Evolutionary conservation across 805 yeast genomes (phyloP).

Genomic region (Cyberlindnera galapagoensis): DNA sequence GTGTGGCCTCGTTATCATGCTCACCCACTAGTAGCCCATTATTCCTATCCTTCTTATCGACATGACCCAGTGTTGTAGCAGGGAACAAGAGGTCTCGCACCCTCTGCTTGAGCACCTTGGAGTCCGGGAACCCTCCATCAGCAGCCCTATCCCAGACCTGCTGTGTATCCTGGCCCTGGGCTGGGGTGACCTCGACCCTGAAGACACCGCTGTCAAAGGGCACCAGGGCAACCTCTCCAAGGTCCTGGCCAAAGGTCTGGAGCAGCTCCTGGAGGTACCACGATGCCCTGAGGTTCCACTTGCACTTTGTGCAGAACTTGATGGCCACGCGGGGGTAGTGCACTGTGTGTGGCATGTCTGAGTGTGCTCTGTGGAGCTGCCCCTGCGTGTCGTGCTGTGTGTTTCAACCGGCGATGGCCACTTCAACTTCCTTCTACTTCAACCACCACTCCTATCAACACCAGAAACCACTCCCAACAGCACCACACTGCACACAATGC

Average conservation of each 20-base stretch:
- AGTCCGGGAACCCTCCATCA: slow-evolving; percentile 80
- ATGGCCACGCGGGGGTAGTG: slow-evolving; percentile 58
- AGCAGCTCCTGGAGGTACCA: slow-evolving; percentile 84
- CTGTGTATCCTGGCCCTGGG: slow-evolving; percentile 26
- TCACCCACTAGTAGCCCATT: slow-evolving; percentile 14
- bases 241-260: slow-evolving; percentile 62
- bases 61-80: slow-evolving; percentile 51
- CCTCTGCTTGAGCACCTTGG: slow-evolving; percentile 65
- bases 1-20: too few relatives aligned
- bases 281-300: slow-evolving; percentile 82
- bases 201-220: slow-evolving; percentile 54
- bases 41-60: slow-evolving; percentile 34
- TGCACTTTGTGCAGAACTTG: slow-evolving; percentile 74
- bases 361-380: too few relatives aligned
- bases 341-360: neutral
- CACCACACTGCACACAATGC: slow-evolving; percentile 27
- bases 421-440: too few relatives aligned
- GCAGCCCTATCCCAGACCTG: slow-evolving; percentile 54
- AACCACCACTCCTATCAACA: neutral
- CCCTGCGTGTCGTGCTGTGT: too few relatives aligned
- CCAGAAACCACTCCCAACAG: neutral
- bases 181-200: slow-evolving; percentile 41
- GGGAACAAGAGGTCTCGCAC: slow-evolving; percentile 59
- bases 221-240: slow-evolving; percentile 48
- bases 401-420: too few relatives aligned